Base-by-base conservation (phyloP, 2,329 filamentous ascomycete species). In the Phyllosticta citribraziliensis region DNA sequence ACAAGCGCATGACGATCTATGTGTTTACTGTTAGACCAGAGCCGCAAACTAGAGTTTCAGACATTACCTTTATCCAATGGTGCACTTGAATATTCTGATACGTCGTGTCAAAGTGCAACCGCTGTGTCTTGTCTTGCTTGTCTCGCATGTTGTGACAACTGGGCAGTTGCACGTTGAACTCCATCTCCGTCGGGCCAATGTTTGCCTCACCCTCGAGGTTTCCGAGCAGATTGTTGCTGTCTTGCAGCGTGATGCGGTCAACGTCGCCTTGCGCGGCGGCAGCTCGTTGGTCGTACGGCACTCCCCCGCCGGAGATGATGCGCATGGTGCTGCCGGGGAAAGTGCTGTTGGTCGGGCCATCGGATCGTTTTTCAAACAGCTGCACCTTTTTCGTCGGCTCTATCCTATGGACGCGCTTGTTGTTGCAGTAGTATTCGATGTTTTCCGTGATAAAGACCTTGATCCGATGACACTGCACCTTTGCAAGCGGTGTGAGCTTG, bases 31-130 rank as follows among this genome's bases (percentile, higher is more conserved):
- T 62, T n/a, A 57, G 47, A 27, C 52, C 33, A 35, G 20, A 25
- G 5, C 30, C 10, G 27, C 33, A 10, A 65, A 62, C 33, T 50
- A 4, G 25, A 14, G 14, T 40, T 20, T 56, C 47, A 57, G 19
- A 56, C 54, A 81, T 65, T 77, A 91, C 90, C 84, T 96, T 96
- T 73, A 97, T 96, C 91, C 91, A 96, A 72, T 97, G 92, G 71
- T 90, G 91, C 59, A 97, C 91, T 68, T 94, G 90, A 58, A 96
- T 93, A 65, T 95, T 95, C 70, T 91, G 88, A 80, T 93, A 96
- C 62, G 91, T 96, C 60, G 91, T 96, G 70, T 96, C 91, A 58
- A 93, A 93, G 71, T 96, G 88, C 63, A 97, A 76, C 63, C 84
- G 82, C 62, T 84, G 80, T 25, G 73, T 70, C 64, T 81, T 80